phyloP scores from a whole-genome alignment of 2,329 filamentous ascomycete species.

The Pestalotiopsis sp. region DNA sequence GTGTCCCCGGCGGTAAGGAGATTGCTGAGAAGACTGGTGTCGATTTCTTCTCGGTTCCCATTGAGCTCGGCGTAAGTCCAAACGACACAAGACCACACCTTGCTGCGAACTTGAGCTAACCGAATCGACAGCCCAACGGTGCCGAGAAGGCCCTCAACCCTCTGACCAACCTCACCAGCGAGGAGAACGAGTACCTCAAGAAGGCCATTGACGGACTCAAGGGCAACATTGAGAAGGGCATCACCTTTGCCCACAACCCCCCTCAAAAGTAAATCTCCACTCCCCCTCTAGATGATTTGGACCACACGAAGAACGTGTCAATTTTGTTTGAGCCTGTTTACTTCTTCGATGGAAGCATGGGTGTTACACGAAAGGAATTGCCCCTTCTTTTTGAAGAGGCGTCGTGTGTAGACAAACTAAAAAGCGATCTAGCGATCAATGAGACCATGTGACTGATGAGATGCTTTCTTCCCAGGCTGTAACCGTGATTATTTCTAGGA shows the following conservation, averaged over 20 bases:
- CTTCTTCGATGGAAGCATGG: conserved; percentile 16
- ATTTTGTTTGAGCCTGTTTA: conserved; percentile 18
- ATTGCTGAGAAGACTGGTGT: conserved; percentile 80
- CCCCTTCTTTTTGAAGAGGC: conserved; percentile 14
- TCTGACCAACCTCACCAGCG: conserved; percentile 72
- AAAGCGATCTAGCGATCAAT: conserved; percentile 18
- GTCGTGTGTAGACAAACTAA: conserved; percentile 24
- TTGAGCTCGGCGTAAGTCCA: conserved; percentile 86
- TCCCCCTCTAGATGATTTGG: neutral
- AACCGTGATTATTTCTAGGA: conserved; percentile 19
- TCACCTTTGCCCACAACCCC: conserved; percentile 84
- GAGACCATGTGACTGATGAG: conserved; percentile 28
- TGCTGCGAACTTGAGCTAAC: conserved; percentile 16
- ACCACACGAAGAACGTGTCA: conserved; percentile 10
- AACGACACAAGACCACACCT: neutral
- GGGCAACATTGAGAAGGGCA: conserved; percentile 92
- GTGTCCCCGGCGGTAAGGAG: conserved; percentile 82
- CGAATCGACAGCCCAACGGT: conserved; percentile 65
- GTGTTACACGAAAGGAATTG: conserved; percentile 14
- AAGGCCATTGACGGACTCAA: conserved; percentile 76
- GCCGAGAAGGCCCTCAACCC: conserved; percentile 84
- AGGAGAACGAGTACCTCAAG: conserved; percentile 86
- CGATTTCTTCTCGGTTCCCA: conserved; percentile 95
- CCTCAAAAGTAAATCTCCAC: conserved; percentile 77
- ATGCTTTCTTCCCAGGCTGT: conserved; percentile 30